phyloP scores from a whole-genome alignment of 1,284 basidiomycete species.

The Cryptococcus maquisensis region DNA sequence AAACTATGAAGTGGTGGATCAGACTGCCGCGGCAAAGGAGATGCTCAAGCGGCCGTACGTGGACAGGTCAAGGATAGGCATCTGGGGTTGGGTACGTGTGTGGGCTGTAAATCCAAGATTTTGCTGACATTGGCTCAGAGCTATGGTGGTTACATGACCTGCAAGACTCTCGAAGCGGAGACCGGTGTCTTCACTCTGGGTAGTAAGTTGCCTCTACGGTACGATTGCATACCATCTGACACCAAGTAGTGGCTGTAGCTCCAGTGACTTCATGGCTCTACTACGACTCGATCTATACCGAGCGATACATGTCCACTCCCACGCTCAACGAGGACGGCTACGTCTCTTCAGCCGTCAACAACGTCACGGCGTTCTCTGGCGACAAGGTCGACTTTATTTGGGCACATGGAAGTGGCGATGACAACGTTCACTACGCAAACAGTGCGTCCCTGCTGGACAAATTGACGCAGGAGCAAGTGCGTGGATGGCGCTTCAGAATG shows the following conservation, averaged over 20 bases:
- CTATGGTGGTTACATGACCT: conserved; percentile 89
- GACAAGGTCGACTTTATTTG: conserved; percentile 66
- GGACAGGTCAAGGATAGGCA: conserved; percentile 69
- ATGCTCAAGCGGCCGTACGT: conserved; percentile 49
- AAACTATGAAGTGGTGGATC: conserved; percentile 78
- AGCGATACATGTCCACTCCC: conserved; percentile 93
- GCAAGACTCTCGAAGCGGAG: conserved; percentile 82
- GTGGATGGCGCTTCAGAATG: conserved; percentile 85
- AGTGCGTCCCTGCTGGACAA: conserved; percentile 86
- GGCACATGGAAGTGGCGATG: conserved; percentile 88
- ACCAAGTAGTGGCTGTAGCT: conserved; percentile 28
- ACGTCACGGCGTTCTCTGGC: conserved; percentile 75
- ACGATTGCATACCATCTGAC: not conserved
- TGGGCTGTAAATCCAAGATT: not conserved
- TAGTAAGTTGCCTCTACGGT: conserved; percentile 55
- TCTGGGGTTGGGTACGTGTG: conserved; percentile 87
- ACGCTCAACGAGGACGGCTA: conserved; percentile 75
- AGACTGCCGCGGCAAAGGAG: conserved; percentile 68
- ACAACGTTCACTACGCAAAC: conserved; percentile 90
- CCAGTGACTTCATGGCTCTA: conserved; percentile 75
- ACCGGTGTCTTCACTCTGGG: conserved; percentile 80
- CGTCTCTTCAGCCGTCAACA: conserved; percentile 72
- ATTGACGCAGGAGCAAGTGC: conserved; percentile 70
- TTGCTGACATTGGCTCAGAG: conserved; percentile 54
- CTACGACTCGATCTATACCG: conserved; percentile 67